Percentiles rank a stretch among this genome's conserved stretches.
Conservation (phyloP, 2,329 filamentous ascomycete genomes). For the Cercospora berteroae region DNA sequence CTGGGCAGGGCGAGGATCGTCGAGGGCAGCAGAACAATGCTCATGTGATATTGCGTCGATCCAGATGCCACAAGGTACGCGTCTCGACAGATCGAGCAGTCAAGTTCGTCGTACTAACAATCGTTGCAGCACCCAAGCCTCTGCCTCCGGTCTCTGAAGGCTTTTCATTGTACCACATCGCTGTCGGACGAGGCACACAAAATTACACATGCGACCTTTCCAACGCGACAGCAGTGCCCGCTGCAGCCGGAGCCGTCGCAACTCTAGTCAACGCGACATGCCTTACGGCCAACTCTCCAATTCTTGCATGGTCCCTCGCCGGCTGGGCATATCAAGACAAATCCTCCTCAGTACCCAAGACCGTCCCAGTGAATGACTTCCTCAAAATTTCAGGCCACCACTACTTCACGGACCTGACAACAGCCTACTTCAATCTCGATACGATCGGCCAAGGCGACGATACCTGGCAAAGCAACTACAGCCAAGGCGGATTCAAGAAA, state of each 20-base stretch:
- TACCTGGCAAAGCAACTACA: conserved; percentile 40
- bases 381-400: conserved; percentile 66
- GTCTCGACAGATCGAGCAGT: not conserved
- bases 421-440: conserved; percentile 78
- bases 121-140: conserved; percentile 38
- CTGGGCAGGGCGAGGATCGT: conserved; percentile 13
- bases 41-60: conserved; percentile 20
- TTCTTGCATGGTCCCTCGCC: conserved; percentile 64
- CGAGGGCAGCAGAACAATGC: conserved; percentile 12
- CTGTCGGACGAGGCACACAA: conserved; percentile 82
- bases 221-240: conserved; percentile 61
- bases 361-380: conserved; percentile 56
- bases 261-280: conserved; percentile 87
- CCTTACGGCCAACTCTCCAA: conserved; percentile 66
- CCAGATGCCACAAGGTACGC: conserved; percentile 26
- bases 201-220: conserved; percentile 78
- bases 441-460: conserved; percentile 41
- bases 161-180: conserved; percentile 70
- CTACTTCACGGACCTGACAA: conserved; percentile 70
- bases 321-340: conserved; percentile 60
- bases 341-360: conserved; percentile 54
- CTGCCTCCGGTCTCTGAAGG: conserved; percentile 62
- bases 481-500: conserved; percentile 66
- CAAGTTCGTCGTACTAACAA: not conserved
- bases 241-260: conserved; percentile 70